Percentiles rank a stretch among this genome's conserved stretches.
These are phyloP conservation scores for Sambucus nigra DNA, from an alignment of 129 eudicot species.

Conservation along the genomic window DNA sequence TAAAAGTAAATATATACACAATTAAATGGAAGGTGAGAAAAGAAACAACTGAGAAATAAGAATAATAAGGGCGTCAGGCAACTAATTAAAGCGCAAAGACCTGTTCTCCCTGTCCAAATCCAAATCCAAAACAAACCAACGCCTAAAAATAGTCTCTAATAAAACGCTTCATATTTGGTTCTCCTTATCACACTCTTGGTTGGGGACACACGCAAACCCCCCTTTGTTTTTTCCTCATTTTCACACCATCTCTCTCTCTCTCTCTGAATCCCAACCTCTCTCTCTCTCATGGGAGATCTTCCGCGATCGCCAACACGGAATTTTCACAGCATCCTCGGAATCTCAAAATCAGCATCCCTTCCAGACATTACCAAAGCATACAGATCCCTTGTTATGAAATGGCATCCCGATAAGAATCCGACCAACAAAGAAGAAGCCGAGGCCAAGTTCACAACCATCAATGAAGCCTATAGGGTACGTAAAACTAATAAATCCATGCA, in stretches of 20 bases:
- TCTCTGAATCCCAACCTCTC: background rate
- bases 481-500: background rate
- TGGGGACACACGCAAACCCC: background rate
- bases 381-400: conserved; percentile 44
- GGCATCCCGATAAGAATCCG: conserved; percentile 45
- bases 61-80: too few species aligned
- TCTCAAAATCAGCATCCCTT: conserved; percentile 37
- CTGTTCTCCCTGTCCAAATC: background rate
- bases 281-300: conserved; percentile 29
- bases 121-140: background rate
- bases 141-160: background rate
- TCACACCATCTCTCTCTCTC: background rate
- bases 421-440: conserved; percentile 31
- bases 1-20: too few species aligned
- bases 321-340: conserved; percentile 24
- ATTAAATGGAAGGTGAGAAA: too few species aligned
- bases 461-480: conserved; percentile 41
- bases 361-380: conserved; percentile 45
- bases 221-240: background rate
- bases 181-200: conserved; percentile 5
- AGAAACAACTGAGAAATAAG: too few species aligned
- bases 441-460: conserved; percentile 27
- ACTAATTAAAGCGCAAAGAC: too few species aligned
- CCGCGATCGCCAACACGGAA: conserved; percentile 15
- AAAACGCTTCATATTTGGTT: too few species aligned